Conservation (phyloP, 1,284 basidiomycete genomes). For the Cerioporus squamosus region DNA sequence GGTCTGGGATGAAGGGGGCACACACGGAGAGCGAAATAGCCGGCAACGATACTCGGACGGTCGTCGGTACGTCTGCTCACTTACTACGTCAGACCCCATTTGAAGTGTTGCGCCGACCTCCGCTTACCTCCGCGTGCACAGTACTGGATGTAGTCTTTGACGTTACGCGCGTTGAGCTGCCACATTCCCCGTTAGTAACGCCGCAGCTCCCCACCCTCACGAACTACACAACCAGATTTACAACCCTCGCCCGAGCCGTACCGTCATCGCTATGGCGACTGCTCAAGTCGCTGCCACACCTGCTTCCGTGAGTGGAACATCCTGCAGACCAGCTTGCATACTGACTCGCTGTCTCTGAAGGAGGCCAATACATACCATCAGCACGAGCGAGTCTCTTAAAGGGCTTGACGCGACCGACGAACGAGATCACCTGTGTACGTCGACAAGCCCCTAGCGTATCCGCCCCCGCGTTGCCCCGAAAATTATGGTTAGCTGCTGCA, state of each 20-base stretch:
- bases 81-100: no score
- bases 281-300: not conserved
- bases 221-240: not conserved
- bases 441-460: not conserved
- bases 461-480: not conserved
- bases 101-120: no score
- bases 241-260: not conserved
- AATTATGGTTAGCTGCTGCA: not conserved
- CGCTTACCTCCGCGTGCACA: no score
- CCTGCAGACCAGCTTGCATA: not conserved
- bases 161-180: no score
- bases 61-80: no score
- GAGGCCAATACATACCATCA: not conserved
- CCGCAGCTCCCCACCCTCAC: not conserved
- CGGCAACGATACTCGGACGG: no score
- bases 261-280: not conserved
- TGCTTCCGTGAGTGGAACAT: not conserved
- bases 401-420: constrained; percentile 2
- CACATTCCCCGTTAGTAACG: no score
- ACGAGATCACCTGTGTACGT: constrained; percentile 3
- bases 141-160: no score
- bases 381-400: not conserved
- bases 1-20: no score
- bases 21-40: no score
- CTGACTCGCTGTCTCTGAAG: no score